Evolutionary conservation across 2,329 filamentous ascomycete species (phyloP), one percentile per base, ranked within the genome.

Genomic region (Penicillium sp.): DNA sequence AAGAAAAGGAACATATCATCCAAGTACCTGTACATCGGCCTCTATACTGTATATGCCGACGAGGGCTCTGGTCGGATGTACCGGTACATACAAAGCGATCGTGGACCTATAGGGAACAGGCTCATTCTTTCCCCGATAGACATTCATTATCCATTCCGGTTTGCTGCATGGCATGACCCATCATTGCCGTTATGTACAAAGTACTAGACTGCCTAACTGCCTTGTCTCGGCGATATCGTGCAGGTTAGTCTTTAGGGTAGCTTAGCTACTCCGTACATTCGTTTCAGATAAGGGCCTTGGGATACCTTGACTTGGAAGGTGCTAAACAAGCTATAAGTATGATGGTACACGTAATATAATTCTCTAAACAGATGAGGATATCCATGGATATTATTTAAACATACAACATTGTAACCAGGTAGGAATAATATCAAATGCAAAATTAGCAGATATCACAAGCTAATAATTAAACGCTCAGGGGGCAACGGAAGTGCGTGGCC

Each of bases 401-500:
- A 4, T 35, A 17, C 19, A 17, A n/a, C 1, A 12, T 48, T 10
- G 17, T 38, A 38, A 31, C 4, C 29, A 31, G 10, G 10, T 15
- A 15, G 27, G 45, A 33, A 23, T 17, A 33, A 19, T n/a, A 21
- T 19, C 43, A 19, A 49, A 9, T 42, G 13, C 13, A 23, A 42
- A 15, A 42, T 23, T 21, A 23, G 4, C 13, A 25, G 21, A 42
- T 17, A 25, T 43, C 41, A 43, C 41, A 43, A 43, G 21, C 41
- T 7, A 45, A 45, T n/a, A 45, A 45, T 10, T n/a, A 3, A 12
- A 37, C 9, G 21, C 15, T 49, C 43, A 49, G 45, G 52, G 52
- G 43, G 43, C 7, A 42, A 35, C 6, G 2, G 33, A 35, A 50
- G 64, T 53, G 62, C 57, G 56, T 58, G 59, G 21, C 35, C 31